A percentile compares a stretch with the other conserved stretches of the same genome.
Evolutionary conservation across 2,329 filamentous ascomycete species (phyloP).

Genomic region (Neofusicoccum sp.): DNA sequence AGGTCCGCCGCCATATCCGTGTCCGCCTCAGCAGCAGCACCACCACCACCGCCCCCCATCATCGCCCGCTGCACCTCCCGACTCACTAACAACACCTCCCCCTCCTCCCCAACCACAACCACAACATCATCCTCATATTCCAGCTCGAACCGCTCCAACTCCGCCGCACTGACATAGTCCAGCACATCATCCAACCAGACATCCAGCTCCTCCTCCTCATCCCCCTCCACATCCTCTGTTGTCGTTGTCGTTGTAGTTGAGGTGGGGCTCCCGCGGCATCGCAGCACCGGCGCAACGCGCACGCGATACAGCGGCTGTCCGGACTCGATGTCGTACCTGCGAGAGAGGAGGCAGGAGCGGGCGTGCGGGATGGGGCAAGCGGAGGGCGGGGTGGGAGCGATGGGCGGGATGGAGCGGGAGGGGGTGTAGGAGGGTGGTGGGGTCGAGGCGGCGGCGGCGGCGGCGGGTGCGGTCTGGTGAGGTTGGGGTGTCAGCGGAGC

Average conservation of each 20-base stretch:
- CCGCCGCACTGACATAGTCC: neutral
- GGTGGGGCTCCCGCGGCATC: neutral
- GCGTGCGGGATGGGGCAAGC: neutral
- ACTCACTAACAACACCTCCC: neutral
- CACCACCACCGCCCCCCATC: neutral
- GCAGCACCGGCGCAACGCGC: neutral
- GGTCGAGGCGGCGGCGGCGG: neutral
- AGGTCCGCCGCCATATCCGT: neutral
- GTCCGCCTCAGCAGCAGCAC: neutral
- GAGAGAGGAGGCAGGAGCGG: neutral
- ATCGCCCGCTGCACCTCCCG: neutral
- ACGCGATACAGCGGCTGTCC: conserved; percentile 10
- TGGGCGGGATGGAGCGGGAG: neutral
- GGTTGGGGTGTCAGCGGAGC: neutral
- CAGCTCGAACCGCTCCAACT: conserved; percentile 16
- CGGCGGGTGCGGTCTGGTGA: neutral
- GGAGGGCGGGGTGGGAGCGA: neutral
- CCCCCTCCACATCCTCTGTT: too few species aligned
- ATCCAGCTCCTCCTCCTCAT: neutral
- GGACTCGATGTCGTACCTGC: neutral
- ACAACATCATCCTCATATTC: neutral
- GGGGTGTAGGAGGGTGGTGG: neutral
- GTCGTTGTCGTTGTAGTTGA: neutral
- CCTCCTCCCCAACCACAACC: neutral
- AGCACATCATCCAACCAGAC: neutral